These are phyloP conservation scores for Colletotrichum destructivum DNA, from an alignment of 2,329 filamentous ascomycete genomes.

Conservation along the genomic window DNA sequence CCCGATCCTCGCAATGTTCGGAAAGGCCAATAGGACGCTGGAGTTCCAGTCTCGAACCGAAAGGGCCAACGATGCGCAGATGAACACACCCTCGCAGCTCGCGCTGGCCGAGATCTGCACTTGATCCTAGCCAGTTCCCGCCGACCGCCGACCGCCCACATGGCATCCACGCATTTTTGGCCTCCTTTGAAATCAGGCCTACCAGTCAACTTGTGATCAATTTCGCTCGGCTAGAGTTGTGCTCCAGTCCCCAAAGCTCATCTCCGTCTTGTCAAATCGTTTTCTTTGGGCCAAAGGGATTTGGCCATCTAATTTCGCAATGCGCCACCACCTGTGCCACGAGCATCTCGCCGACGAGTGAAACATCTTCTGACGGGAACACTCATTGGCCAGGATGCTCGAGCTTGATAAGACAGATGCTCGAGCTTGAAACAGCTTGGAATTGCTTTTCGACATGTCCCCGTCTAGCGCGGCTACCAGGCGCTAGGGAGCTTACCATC, in stretches of 20 bases:
- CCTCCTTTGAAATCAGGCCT: not conserved
- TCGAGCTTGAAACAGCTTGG: constrained; percentile 33
- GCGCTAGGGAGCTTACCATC: constrained; percentile 32
- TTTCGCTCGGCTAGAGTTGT: constrained; percentile 3
- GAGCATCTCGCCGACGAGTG: constrained; percentile 2
- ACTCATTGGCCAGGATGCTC: constrained; percentile 21
- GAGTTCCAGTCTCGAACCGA: constrained; percentile 11
- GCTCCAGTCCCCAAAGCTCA: constrained; percentile 13
- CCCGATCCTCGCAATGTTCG: not conserved
- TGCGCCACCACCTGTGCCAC: not conserved
- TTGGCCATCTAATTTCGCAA: constrained; percentile 11
- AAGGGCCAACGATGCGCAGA: constrained; percentile 32
- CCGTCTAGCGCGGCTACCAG: constrained; percentile 30
- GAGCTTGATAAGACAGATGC: constrained; percentile 18
- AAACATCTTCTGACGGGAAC: constrained; percentile 9
- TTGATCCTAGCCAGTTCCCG: constrained; percentile 32
- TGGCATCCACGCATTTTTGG: constrained; percentile 33
- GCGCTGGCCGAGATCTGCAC: constrained; percentile 31
- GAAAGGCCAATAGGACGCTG: constrained; percentile 21
- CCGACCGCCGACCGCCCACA: constrained; percentile 25
- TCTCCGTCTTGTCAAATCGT: constrained; percentile 24
- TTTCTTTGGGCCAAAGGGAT: constrained; percentile 1
- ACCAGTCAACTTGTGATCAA: not conserved
- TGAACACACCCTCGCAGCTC: constrained; percentile 31
- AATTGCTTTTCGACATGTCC: constrained; percentile 34